Evolutionary conservation across 1,139 yeast genomes (phyloP), one percentile per base, ranked within the genome.

Genomic region (Hemisphaericaspora subhashii): DNA sequence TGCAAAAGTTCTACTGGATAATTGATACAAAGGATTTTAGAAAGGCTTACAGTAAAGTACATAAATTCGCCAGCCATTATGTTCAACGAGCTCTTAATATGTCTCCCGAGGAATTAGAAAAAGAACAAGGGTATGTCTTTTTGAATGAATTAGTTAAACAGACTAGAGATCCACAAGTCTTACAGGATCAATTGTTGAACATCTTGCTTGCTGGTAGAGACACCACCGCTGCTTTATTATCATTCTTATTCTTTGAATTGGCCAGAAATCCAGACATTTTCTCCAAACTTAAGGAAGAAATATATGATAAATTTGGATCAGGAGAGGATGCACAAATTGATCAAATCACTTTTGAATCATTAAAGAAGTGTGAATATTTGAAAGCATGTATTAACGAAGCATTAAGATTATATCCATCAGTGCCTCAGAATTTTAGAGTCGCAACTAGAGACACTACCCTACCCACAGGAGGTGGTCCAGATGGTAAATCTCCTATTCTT

Each of bases 201-300:
- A 72, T 77, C 45, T 57, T 77, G 42, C 58, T 77, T 20, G 82
- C 82, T 18, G 81, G 80, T 14, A 64, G 82, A 52, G 81, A 77
- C 53, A 77, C 83, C 33, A 78, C 83, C 13, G 82, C 83, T 1
- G 74, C 77, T 3, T 59, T 76, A 33, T 66, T 78, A 39, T 69
- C 78, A 5, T 77, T 72, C 55, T 50, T 65, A 10, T 62, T 77
- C 38, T 73, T 60, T 46, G 74, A 74, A 48, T 61, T 77, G 38
- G 70, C 77, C 2, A 58, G 74, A 40, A 64, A 72, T 45, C 75
- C 74, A 7, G 54, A 54, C 3, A 58, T 72, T 11, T 74, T 60
- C 52, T 40, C 47, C 5, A 65, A 62, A 45, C 64, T 77, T 43
- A 65, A 71, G 38, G 53, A 56, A 5, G 77, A 65, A 37, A 60